phyloP scores from a whole-genome alignment of 768 basidiomycete species.

The Coprinopsis marcescibilis region DNA sequence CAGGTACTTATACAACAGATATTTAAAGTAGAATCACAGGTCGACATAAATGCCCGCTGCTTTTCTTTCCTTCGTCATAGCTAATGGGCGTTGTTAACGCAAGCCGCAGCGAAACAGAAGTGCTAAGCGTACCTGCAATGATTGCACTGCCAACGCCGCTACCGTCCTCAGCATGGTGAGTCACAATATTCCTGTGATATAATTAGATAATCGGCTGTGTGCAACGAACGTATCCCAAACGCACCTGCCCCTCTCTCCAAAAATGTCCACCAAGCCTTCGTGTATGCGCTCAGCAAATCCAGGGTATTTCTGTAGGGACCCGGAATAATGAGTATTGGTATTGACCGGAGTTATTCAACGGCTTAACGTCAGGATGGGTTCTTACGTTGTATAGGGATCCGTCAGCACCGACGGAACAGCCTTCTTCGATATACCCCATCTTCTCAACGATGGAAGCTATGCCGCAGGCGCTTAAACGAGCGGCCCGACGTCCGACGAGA shows the following conservation, averaged over 20 bases:
- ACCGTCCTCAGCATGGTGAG: slow-evolving; percentile 84
- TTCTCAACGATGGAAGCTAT: slow-evolving; percentile 95
- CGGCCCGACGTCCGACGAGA: slow-evolving; percentile 84
- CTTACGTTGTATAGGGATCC: slow-evolving; percentile 92
- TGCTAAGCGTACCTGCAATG: slow-evolving; percentile 54
- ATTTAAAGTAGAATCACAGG: slow-evolving; percentile 29
- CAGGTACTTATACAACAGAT: neutral
- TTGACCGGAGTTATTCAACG: neutral
- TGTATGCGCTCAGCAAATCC: slow-evolving; percentile 91
- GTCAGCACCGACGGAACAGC: slow-evolving; percentile 86
- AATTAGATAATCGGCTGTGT: neutral
- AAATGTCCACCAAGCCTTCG: slow-evolving; percentile 88
- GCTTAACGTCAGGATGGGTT: slow-evolving; percentile 13
- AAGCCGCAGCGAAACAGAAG: neutral
- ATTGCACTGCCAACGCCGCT: slow-evolving; percentile 96
- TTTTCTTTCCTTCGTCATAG: slow-evolving; percentile 85
- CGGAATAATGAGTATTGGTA: neutral
- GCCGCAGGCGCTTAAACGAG: slow-evolving; percentile 88
- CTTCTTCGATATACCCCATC: slow-evolving; percentile 90
- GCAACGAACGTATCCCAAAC: slow-evolving; percentile 21
- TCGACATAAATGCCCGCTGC: slow-evolving; percentile 53
- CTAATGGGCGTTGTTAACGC: slow-evolving; percentile 29
- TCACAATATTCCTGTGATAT: slow-evolving; percentile 53
- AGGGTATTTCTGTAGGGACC: slow-evolving; percentile 85
- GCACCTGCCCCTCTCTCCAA: slow-evolving; percentile 91